Evolutionary conservation across 2,329 filamentous ascomycete species (phyloP).

Genomic region (Colletotrichum eleusines): DNA sequence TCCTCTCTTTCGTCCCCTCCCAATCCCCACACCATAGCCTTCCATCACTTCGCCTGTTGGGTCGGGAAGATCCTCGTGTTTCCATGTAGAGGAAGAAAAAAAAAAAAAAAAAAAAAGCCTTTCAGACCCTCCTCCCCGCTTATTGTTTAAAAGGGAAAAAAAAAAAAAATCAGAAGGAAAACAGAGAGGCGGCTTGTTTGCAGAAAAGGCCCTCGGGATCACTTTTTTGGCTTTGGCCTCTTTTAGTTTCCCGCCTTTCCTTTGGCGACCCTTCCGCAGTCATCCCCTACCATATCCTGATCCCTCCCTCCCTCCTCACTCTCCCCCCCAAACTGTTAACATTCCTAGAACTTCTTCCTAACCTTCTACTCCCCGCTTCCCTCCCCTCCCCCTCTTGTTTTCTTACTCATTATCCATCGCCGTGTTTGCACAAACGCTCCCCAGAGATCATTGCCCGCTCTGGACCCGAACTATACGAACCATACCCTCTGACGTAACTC

Average conservation of each 20-base stretch:
- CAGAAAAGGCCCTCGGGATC: neutral
- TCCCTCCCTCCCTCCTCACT: neutral
- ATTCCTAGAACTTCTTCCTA: slow-evolving; percentile 9
- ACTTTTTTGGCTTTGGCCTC: slow-evolving; percentile 11
- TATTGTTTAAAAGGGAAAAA: neutral
- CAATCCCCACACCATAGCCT: slow-evolving; percentile 6
- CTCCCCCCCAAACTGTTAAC: slow-evolving; percentile 20
- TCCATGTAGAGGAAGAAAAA: neutral
- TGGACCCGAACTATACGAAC: neutral
- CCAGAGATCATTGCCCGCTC: slow-evolving; percentile 2
- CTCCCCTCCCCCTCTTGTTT: neutral
- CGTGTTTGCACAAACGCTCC: neutral
- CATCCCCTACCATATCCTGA: slow-evolving; percentile 17
- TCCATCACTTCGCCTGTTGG: slow-evolving; percentile 1
- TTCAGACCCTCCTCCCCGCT: slow-evolving; percentile 23
- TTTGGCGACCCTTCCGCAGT: slow-evolving; percentile 8
- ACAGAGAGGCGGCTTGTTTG: neutral
- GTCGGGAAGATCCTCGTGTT: slow-evolving; percentile 6
- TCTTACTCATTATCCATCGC: neutral
- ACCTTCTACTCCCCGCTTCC: neutral
- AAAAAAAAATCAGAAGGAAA: slow-evolving; percentile 8
- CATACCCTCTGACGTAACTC: slow-evolving; percentile 35
- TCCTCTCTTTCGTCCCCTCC: neutral
- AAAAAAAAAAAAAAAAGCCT: neutral
- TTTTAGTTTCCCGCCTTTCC: neutral